Conservation (phyloP, 306 rosid genomes). For the Trichosanthes truncata region DNA sequence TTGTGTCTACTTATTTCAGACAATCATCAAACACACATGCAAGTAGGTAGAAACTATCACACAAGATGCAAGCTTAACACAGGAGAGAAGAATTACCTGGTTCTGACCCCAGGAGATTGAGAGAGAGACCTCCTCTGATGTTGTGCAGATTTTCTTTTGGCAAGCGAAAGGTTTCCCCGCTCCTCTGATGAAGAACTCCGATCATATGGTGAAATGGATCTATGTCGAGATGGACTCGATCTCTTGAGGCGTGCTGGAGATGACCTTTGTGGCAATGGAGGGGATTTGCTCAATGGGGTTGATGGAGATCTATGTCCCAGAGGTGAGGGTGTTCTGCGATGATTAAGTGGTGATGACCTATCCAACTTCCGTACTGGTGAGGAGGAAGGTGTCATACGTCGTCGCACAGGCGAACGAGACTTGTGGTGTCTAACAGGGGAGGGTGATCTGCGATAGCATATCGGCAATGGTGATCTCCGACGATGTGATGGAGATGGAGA, state of each 20-base stretch:
- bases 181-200: slow-evolving; percentile 48
- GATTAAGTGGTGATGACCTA: slow-evolving; percentile 21
- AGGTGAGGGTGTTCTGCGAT: slow-evolving; percentile 9
- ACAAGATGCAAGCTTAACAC: neutral
- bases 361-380: slow-evolving; percentile 16
- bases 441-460: neutral
- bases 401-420: slow-evolving; percentile 32
- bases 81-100: slow-evolving; percentile 33
- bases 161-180: slow-evolving; percentile 35
- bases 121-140: slow-evolving; percentile 29
- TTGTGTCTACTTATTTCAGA: neutral
- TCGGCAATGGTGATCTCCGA: neutral
- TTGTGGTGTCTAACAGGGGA: slow-evolving; percentile 2
- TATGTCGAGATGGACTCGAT: slow-evolving; percentile 28
- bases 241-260: slow-evolving; percentile 31
- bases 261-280: slow-evolving; percentile 23
- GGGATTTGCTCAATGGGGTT: slow-evolving; percentile 6
- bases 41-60: neutral
- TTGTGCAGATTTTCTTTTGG: slow-evolving; percentile 26
- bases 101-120: slow-evolving; percentile 37
- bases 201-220: slow-evolving; percentile 39
- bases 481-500: neutral
- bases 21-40: neutral
- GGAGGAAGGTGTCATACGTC: slow-evolving; percentile 22
- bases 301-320: slow-evolving; percentile 8